Conservation (phyloP, 345 rosid genomes). For the Camelina hispida region DNA sequence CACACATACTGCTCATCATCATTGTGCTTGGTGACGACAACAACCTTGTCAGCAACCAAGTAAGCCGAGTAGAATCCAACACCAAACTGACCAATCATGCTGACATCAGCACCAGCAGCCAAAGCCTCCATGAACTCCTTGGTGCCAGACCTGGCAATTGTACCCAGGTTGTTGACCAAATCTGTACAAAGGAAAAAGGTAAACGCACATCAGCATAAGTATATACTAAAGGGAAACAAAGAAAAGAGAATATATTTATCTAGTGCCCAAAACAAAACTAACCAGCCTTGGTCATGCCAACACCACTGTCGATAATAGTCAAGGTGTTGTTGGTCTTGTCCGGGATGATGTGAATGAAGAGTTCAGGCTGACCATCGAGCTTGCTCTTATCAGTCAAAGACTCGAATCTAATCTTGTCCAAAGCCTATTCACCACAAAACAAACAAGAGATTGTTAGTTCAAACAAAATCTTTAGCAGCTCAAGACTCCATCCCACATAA, state of each 20-base stretch:
- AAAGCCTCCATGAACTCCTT: slow-evolving; percentile 91
- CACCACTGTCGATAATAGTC: slow-evolving; percentile 76
- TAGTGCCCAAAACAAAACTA: background rate
- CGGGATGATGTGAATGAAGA: slow-evolving; percentile 81
- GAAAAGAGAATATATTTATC: background rate
- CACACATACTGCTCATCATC: slow-evolving; percentile 87
- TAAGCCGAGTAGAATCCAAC: slow-evolving; percentile 89
- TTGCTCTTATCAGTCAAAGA: slow-evolving; percentile 87
- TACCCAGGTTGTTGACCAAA: slow-evolving; percentile 89
- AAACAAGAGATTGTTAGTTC: background rate
- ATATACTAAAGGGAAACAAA: no score
- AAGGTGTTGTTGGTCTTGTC: slow-evolving; percentile 71
- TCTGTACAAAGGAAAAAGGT: slow-evolving; percentile 40
- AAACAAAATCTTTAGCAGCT: no score
- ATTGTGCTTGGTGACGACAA: slow-evolving; percentile 78
- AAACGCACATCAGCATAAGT: background rate
- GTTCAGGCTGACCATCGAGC: slow-evolving; percentile 82
- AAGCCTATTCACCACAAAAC: slow-evolving; percentile 51
- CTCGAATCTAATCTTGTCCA: slow-evolving; percentile 86
- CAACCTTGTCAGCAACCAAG: slow-evolving; percentile 81
- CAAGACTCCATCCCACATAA: no score
- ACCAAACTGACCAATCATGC: slow-evolving; percentile 91
- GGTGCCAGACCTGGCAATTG: slow-evolving; percentile 88
- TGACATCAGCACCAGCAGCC: slow-evolving; percentile 88
- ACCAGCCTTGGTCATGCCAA: slow-evolving; percentile 97